Evolutionary conservation across 768 basidiomycete genomes (phyloP), one percentile per base, ranked within the genome.

Genomic region (Boletellus ananas): DNA sequence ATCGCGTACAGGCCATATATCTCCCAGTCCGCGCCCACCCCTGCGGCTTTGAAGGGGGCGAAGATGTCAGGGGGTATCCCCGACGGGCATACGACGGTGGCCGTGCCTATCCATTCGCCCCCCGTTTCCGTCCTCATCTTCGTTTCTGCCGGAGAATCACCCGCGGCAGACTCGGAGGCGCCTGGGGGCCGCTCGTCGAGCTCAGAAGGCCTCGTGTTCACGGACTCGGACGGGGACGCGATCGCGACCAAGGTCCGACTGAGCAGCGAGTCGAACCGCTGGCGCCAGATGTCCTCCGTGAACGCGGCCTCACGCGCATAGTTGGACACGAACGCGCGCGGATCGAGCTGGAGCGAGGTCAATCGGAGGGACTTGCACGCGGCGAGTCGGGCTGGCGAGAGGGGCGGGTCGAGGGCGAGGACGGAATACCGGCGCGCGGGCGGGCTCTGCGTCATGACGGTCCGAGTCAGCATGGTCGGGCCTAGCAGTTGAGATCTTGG

Each of bases 331-430:
- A 67, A 69, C 4, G 50, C 51, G 8, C 47, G 44, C 1, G 60
- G 60, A 31, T 68, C 60, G 5, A 47, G 29, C 42, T 52, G 55
- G 34, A 69, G 58, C 13, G 58, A 62, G 2, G 49, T 20, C 31
- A 68, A 53, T 27, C 65, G 49, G 34, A 67, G 51, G 2, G 29
- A 5, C 44, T 54, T 64, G 40, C 52, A 67, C 12, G 49, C 44
- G 7, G 42, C 42, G 35, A 76, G 45, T 21, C 69, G 66, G 29
- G 52, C 47, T 23, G 56, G 27, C n/a, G 64, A 49, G 31, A 44
- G 4, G 16, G 49, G 52, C 6, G 36, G 29, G 21, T 58, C 14
- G 34, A 63, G 35, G 23, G 66, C 41, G 13, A 58, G 57, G 44
- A 59, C 6, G 16, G 16, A 52, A 46, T 60, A 57, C 25, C 4